These are phyloP conservation scores for Trypanosoma cruzi DNA, from an alignment of 208 protist species.

Conservation along the genomic window DNA sequence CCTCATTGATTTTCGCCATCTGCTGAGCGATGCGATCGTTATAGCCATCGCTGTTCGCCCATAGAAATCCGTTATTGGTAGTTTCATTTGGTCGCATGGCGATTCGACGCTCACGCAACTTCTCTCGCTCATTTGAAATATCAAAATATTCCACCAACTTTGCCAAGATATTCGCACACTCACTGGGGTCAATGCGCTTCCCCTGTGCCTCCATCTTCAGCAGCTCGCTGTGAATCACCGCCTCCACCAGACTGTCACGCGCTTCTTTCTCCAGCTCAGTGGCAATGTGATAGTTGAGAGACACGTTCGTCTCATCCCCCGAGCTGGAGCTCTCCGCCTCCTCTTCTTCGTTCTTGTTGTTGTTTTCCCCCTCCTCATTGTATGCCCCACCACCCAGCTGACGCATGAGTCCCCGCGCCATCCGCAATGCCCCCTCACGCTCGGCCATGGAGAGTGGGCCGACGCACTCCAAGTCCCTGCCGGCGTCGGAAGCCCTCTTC, in stretches of 20 bases:
- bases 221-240: slow-evolving; percentile 42
- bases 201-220: slow-evolving; percentile 21
- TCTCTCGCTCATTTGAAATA: slow-evolving; percentile 82
- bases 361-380: slow-evolving; percentile 29
- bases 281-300: slow-evolving; percentile 77
- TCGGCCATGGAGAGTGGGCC: slow-evolving; percentile 23
- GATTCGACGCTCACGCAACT: slow-evolving; percentile 54
- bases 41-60: slow-evolving; percentile 6
- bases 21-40: background rate
- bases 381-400: slow-evolving; percentile 37
- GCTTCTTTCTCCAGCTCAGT: slow-evolving; percentile 59
- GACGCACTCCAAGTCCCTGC: background rate
- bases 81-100: slow-evolving; percentile 28
- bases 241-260: slow-evolving; percentile 62
- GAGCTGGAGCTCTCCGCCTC: slow-evolving; percentile 26
- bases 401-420: slow-evolving; percentile 47
- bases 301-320: slow-evolving; percentile 61
- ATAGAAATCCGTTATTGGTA: slow-evolving; percentile 4
- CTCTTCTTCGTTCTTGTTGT: too few relatives aligned
- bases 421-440: slow-evolving; percentile 49
- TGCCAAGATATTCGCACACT: slow-evolving; percentile 39
- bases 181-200: slow-evolving; percentile 13
- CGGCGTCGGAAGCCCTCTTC: slow-evolving; percentile 18
- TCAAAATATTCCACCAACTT: slow-evolving; percentile 69
- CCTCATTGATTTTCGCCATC: slow-evolving; percentile 6